Evolutionary conservation across 305 asterid genomes (phyloP).

Genomic region (Ilex paraguariensis): DNA sequence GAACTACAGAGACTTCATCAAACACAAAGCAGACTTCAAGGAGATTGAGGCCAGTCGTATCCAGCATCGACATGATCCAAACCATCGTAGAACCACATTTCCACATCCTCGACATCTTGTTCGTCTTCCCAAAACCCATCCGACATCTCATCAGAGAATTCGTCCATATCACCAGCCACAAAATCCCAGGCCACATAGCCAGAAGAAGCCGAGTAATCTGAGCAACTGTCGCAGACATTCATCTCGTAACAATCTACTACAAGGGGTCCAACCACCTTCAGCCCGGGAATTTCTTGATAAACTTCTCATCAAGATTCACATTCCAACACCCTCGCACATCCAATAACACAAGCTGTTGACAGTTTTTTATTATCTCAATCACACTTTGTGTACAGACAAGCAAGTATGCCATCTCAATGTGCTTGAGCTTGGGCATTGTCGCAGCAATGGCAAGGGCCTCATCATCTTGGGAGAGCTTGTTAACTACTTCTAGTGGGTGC

Average conservation of each 20-base stretch:
- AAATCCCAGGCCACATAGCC: constrained; percentile 30
- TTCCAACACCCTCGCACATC: constrained; percentile 44
- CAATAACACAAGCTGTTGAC: constrained; percentile 24
- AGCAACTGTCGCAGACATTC: constrained; percentile 20
- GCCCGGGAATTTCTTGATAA: constrained; percentile 20
- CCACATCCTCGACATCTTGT: constrained; percentile 43
- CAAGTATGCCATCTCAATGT: constrained; percentile 33
- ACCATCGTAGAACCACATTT: constrained; percentile 75
- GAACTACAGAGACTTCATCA: too few species aligned
- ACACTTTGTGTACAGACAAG: constrained; percentile 20
- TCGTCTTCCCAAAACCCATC: constrained; percentile 55
- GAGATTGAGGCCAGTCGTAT: constrained; percentile 78
- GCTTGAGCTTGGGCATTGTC: constrained; percentile 34
- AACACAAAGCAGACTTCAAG: constrained; percentile 22
- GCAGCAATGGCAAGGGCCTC: constrained; percentile 34
- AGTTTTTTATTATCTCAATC: constrained; percentile 20
- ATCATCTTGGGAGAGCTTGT: constrained; percentile 26
- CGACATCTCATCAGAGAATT: constrained; percentile 25
- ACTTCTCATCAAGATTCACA: constrained; percentile 28
- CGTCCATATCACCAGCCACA: constrained; percentile 43
- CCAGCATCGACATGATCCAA: constrained; percentile 54
- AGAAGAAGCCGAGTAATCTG: constrained; percentile 26
- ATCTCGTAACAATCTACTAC: constrained; percentile 22
- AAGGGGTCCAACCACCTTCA: constrained; percentile 29
- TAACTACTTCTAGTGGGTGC: constrained; percentile 24